These are phyloP conservation scores for Fusarium palustre DNA, from an alignment of 2,329 filamentous ascomycete genomes.

Conservation along the genomic window DNA sequence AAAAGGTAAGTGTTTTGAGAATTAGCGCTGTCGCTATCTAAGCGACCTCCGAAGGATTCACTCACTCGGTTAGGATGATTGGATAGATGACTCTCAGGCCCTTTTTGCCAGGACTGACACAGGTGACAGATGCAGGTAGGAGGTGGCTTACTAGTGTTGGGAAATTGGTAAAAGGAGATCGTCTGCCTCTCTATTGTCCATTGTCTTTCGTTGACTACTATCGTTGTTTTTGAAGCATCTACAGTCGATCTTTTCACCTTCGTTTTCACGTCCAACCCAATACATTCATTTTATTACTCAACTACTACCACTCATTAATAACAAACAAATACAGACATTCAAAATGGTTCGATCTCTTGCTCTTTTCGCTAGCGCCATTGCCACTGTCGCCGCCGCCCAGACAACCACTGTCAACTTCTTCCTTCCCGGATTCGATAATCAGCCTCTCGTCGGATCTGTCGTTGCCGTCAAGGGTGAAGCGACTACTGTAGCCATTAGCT, in stretches of 20 bases:
- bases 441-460: conserved; percentile 48
- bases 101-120: background rate
- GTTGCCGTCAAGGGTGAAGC: conserved; percentile 43
- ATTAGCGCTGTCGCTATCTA: conserved; percentile 21
- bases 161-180: conserved; percentile 14
- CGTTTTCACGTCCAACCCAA: conserved; percentile 19
- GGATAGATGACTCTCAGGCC: background rate
- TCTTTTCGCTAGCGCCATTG: conserved; percentile 42
- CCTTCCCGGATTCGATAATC: conserved; percentile 42
- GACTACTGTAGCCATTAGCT: conserved; percentile 50
- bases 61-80: conserved; percentile 16
- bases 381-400: conserved; percentile 42
- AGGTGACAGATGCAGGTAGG: background rate
- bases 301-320: conserved; percentile 13
- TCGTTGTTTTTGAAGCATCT: conserved; percentile 5
- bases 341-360: conserved; percentile 46
- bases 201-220: background rate
- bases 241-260: background rate
- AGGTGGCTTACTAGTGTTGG: background rate
- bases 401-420: conserved; percentile 48
- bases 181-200: background rate
- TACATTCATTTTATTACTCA: conserved; percentile 37
- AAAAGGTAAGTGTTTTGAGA: conserved; percentile 21
- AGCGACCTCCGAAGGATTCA: conserved; percentile 31
- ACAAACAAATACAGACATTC: background rate